Evolutionary conservation across 2,329 filamentous ascomycete genomes (phyloP).

Genomic region (Basipetospora chlamydospora): DNA sequence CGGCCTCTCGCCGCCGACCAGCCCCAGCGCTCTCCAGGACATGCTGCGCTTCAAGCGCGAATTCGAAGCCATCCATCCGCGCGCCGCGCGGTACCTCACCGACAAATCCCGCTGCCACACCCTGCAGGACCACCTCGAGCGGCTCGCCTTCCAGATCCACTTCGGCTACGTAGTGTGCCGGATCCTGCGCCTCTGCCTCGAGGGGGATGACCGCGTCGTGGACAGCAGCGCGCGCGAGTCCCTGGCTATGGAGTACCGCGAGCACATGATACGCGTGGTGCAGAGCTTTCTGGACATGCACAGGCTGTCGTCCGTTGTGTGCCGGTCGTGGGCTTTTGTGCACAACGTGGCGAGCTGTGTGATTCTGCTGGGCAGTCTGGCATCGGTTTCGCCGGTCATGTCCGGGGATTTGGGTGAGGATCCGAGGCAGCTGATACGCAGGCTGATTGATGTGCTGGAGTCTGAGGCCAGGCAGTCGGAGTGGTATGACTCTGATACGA

Average conservation of each 20-base stretch:
- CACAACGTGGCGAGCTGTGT: constrained; percentile 3
- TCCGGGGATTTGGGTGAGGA: background rate
- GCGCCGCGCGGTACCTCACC: background rate
- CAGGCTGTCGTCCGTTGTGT: background rate
- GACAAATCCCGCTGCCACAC: background rate
- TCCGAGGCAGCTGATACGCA: background rate
- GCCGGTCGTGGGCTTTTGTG: constrained; percentile 1
- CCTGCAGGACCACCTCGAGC: constrained; percentile 2
- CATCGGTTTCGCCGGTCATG: background rate
- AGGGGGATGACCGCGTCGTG: background rate
- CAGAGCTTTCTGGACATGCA: constrained; percentile 4
- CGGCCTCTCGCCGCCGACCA: background rate
- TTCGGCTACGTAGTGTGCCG: constrained; percentile 1
- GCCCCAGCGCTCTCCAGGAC: background rate
- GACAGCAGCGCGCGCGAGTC: background rate
- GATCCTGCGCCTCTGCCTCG: background rate
- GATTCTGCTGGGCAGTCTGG: background rate
- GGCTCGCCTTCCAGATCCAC: background rate
- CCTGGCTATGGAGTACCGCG: background rate
- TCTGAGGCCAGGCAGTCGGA: constrained; percentile 1
- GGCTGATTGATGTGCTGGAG: constrained; percentile 1
- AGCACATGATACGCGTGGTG: background rate
- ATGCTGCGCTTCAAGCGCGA: background rate
- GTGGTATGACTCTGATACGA: constrained; percentile 5
- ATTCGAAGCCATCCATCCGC: background rate